These are phyloP conservation scores for Chara braunii DNA, from an alignment of 139 green algal species.

Conservation along the genomic window DNA sequence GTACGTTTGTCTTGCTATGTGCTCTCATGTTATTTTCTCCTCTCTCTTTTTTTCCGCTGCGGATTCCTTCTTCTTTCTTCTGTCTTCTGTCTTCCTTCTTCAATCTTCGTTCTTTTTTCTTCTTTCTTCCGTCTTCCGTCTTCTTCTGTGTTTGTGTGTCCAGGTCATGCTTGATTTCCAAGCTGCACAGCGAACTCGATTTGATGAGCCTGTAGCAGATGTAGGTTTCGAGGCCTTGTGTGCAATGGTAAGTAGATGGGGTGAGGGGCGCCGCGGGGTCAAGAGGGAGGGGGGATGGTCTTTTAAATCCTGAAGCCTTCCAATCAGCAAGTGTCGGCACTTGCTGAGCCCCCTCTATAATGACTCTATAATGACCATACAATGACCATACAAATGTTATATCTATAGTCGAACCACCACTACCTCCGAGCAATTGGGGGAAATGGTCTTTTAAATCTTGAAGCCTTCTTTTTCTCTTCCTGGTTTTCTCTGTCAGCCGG, in stretches of 20 bases:
- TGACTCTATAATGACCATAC: too few relatives aligned
- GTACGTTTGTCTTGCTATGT: neutral
- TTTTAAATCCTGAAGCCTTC: too few relatives aligned
- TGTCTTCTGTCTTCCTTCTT: neutral
- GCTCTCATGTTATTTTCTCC: neutral
- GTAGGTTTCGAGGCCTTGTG: constrained; percentile 34
- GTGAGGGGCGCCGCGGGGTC: too few relatives aligned
- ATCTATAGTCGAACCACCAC: too few relatives aligned
- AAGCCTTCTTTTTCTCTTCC: too few relatives aligned
- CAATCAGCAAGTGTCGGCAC: too few relatives aligned
- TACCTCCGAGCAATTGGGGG: too few relatives aligned
- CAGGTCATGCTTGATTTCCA: constrained; percentile 39
- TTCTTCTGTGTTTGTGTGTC: neutral
- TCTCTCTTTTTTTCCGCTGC: neutral
- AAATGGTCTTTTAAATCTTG: too few relatives aligned
- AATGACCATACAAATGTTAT: too few relatives aligned
- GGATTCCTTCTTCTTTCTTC: neutral
- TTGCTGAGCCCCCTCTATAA: too few relatives aligned
- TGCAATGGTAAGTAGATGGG: constrained; percentile 38
- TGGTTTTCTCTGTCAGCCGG: too few relatives aligned
- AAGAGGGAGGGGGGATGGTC: too few relatives aligned
- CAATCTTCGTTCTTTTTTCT: neutral
- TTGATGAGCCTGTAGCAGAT: constrained; percentile 22
- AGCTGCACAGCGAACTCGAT: constrained; percentile 3
- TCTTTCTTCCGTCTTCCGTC: neutral